Evolutionary conservation across 768 basidiomycete species (phyloP).

Genomic region (Kwoniella heveanensis): DNA sequence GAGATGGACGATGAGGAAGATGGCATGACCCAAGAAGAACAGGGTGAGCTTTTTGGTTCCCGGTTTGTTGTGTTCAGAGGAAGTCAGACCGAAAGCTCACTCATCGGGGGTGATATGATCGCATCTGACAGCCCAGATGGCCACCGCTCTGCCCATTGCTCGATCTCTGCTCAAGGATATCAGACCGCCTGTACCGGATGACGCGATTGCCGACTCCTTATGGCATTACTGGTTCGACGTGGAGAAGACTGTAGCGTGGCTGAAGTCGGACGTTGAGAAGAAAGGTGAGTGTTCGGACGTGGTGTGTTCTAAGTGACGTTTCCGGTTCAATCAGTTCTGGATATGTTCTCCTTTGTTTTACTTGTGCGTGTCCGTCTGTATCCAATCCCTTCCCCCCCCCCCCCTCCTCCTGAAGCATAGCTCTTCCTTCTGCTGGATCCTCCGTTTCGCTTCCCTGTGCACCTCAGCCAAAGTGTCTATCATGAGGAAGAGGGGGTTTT

Average conservation of each 20-base stretch:
- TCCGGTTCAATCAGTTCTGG: constrained; percentile 35
- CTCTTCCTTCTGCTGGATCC: too few relatives aligned
- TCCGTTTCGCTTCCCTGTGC: too few relatives aligned
- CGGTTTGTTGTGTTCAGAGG: too few relatives aligned
- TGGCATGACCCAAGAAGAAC: constrained; percentile 78
- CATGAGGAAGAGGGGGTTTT: too few relatives aligned
- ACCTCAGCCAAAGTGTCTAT: constrained; percentile 10
- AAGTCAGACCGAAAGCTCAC: too few relatives aligned
- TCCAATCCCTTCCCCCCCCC: too few relatives aligned
- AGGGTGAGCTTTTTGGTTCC: constrained; percentile 61
- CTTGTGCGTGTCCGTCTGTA: constrained; percentile 5
- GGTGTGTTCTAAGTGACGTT: constrained; percentile 53
- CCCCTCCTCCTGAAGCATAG: too few relatives aligned
- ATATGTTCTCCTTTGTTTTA: constrained; percentile 4
- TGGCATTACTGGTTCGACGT: constrained; percentile 89
- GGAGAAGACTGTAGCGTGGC: constrained; percentile 72
- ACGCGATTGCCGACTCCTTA: constrained; percentile 72
- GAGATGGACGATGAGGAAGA: constrained; percentile 76
- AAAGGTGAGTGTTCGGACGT: constrained; percentile 67
- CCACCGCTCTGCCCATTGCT: constrained; percentile 70
- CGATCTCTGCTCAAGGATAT: constrained; percentile 68
- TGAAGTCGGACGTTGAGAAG: constrained; percentile 67
- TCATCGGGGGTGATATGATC: too few relatives aligned
- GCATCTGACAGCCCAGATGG: constrained; percentile 67
- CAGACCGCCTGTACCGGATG: constrained; percentile 69